A percentile compares a stretch with the other conserved stretches of the same genome.
These are phyloP conservation scores for Talaromyces sp. DNA, from an alignment of 2,329 filamentous ascomycete species.

Conservation along the genomic window DNA sequence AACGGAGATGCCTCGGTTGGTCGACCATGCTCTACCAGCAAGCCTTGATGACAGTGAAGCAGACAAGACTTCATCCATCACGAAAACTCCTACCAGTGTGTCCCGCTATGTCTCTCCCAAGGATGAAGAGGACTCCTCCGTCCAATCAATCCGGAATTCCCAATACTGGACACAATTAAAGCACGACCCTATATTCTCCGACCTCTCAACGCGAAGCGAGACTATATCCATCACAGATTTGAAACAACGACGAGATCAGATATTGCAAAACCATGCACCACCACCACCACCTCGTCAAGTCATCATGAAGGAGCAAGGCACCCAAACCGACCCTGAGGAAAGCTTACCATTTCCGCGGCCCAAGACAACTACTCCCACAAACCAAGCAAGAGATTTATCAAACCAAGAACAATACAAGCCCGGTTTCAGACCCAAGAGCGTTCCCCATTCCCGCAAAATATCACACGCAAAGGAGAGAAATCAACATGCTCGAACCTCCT, in stretches of 20 bases:
- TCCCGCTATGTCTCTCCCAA: constrained; percentile 49
- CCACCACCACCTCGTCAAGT: constrained; percentile 18
- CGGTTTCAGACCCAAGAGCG: neutral
- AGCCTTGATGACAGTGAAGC: constrained; percentile 25
- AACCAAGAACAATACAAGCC: neutral
- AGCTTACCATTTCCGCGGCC: neutral
- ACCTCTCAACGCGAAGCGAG: constrained; percentile 42
- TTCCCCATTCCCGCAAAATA: neutral
- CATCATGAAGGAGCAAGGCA: constrained; percentile 17
- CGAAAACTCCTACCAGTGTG: constrained; percentile 35
- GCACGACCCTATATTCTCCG: constrained; percentile 49
- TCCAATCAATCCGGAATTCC: constrained; percentile 48
- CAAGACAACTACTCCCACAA: too few relatives aligned
- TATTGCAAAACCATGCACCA: constrained; percentile 26
- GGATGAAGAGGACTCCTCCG: constrained; percentile 44
- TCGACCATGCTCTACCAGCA: constrained; percentile 28
- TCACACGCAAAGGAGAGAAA: neutral
- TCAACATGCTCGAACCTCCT: constrained; percentile 5
- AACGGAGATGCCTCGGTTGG: constrained; percentile 23
- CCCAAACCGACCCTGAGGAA: constrained; percentile 14
- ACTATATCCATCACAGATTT: constrained; percentile 45
- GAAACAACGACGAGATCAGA: constrained; percentile 35
- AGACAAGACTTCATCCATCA: neutral
- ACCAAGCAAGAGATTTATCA: neutral
- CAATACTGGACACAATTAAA: constrained; percentile 50